Conservation (phyloP, 169 alveolate genomes). For the Cryptosporidium bovis region DNA sequence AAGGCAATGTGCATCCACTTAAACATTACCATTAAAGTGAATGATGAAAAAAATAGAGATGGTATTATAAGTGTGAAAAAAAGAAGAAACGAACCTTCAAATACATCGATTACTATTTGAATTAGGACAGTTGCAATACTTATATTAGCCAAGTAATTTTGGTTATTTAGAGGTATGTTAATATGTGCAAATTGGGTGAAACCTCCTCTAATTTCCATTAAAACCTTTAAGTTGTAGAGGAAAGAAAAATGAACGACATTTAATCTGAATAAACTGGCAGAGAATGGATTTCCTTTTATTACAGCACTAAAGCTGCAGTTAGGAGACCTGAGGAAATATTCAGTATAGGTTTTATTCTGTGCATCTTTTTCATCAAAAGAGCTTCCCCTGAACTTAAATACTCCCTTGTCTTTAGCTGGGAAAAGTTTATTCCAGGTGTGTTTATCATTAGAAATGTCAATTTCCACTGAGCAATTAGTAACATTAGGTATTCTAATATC, state of each 20-base stretch:
- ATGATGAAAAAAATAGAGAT: constrained; percentile 58
- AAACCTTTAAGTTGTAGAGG: constrained; percentile 60
- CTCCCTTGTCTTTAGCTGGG: constrained; percentile 11
- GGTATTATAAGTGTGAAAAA: constrained; percentile 37
- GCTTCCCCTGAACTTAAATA: constrained; percentile 43
- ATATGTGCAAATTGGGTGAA: constrained; percentile 41
- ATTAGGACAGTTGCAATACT: constrained; percentile 18
- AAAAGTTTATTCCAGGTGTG: constrained; percentile 6
- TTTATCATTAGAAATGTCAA: constrained; percentile 12
- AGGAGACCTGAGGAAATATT: constrained; percentile 2
- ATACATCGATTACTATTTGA: constrained; percentile 29
- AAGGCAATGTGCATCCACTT: constrained; percentile 65
- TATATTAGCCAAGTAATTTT: constrained; percentile 1
- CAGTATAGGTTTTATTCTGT: neutral
- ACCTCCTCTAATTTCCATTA: constrained; percentile 74
- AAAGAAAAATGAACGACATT: constrained; percentile 51
- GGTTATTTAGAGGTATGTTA: constrained; percentile 5
- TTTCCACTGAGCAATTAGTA: constrained; percentile 14
- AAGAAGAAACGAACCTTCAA: constrained; percentile 45
- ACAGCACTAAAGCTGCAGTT: constrained; percentile 11
- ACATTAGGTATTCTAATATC: neutral
- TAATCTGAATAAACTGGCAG: constrained; percentile 28
- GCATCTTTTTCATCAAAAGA: neutral
- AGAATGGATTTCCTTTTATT: constrained; percentile 37
- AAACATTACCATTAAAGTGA: constrained; percentile 37